These are phyloP conservation scores for Pleurotus sapidus DNA, from an alignment of 768 basidiomycete species.

Conservation along the genomic window DNA sequence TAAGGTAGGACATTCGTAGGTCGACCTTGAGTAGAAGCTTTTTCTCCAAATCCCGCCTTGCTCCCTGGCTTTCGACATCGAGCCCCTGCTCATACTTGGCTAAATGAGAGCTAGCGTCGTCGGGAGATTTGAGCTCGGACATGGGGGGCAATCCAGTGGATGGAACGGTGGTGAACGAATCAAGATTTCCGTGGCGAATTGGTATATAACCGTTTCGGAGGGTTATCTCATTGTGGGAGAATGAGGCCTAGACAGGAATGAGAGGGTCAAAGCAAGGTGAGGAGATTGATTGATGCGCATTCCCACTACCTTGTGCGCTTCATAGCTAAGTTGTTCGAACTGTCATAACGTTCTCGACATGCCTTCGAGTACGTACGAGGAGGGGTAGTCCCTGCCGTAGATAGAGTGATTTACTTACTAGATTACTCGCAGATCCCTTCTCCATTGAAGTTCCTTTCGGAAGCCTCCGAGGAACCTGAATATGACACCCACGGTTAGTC, in stretches of 20 bases:
- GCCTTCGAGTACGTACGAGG: neutral
- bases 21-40: conserved; percentile 33
- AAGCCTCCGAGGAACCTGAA: no score
- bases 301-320: conserved; percentile 7
- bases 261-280: conserved; percentile 2
- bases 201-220: conserved; percentile 6
- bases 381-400: neutral
- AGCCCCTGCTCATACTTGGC: neutral
- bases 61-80: conserved; percentile 1
- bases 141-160: neutral
- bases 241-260: neutral
- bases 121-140: neutral
- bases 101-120: conserved; percentile 3
- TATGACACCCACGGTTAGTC: no score
- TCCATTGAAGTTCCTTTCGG: no score
- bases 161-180: neutral
- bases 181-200: neutral
- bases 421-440: neutral
- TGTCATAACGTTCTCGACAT: conserved; percentile 3
- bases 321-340: neutral
- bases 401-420: conserved; percentile 1
- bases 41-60: conserved; percentile 14
- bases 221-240: conserved; percentile 3
- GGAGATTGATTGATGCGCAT: neutral
- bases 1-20: conserved; percentile 22